Evolutionary conservation across 192 early-diverging fungal species (phyloP).

Genomic region (Tieghemiomyces parasiticus): DNA sequence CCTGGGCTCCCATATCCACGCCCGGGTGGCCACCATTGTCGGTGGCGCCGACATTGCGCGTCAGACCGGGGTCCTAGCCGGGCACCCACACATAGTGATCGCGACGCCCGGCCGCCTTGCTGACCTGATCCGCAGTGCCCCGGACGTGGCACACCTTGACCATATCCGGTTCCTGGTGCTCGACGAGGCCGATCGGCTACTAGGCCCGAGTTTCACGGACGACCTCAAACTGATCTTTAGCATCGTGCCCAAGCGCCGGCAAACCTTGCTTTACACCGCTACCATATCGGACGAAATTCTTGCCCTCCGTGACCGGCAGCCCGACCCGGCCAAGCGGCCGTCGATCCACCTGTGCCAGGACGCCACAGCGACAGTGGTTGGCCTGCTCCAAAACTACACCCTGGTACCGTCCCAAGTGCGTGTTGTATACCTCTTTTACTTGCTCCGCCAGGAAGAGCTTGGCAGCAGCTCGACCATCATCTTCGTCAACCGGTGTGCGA

Average conservation of each 20-base stretch:
- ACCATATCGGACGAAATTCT: conserved; percentile 90
- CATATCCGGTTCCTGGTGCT: conserved; percentile 74
- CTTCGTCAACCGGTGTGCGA: conserved; percentile 75
- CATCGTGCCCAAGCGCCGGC: conserved; percentile 62
- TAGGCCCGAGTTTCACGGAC: conserved; percentile 70
- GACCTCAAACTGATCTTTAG: conserved; percentile 71
- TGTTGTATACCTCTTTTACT: conserved; percentile 71
- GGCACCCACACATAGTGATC: conserved; percentile 80
- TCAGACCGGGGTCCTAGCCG: conserved; percentile 75
- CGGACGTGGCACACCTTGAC: conserved; percentile 54
- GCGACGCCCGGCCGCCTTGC: conserved; percentile 90
- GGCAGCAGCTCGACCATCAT: conserved; percentile 61
- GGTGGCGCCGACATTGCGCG: conserved; percentile 91
- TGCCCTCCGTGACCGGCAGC: conserved; percentile 32
- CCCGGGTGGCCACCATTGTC: conserved; percentile 76
- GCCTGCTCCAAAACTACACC: conserved; percentile 76
- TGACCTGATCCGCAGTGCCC: conserved; percentile 77
- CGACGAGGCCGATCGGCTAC: conserved; percentile 90
- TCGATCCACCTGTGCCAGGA: conserved; percentile 27
- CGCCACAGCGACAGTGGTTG: conserved; percentile 59
- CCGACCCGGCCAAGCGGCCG: conserved; percentile 17
- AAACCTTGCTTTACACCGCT: conserved; percentile 92
- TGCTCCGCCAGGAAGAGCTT: conserved; percentile 46
- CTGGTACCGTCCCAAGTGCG: conserved; percentile 87
- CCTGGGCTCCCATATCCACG: conserved; percentile 71